Evolutionary conservation across 176 grass and related monocot genomes (phyloP).

Genomic region (maize (Zea mays)): DNA sequence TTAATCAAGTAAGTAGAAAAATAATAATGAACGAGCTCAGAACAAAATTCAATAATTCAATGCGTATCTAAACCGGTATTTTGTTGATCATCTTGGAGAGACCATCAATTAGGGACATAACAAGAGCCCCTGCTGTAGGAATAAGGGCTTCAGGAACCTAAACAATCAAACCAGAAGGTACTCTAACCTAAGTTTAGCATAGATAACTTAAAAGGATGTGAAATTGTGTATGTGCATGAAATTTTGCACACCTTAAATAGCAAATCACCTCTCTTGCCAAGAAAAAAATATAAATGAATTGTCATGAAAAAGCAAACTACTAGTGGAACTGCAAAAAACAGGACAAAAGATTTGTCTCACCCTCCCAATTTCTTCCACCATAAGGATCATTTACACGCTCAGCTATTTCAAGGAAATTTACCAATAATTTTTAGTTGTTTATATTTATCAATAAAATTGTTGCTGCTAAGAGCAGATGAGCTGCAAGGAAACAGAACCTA

Average conservation of each 20-base stretch:
- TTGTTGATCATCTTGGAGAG: conserved; percentile 74
- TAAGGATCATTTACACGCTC: conserved; percentile 87
- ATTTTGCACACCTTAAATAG: conserved; percentile 68
- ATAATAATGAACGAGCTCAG: conserved; percentile 9
- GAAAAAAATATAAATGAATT: conserved; percentile 35
- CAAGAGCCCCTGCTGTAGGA: conserved; percentile 78
- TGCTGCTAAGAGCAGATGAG: too few species aligned
- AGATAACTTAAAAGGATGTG: neutral
- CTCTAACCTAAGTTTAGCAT: conserved; percentile 16
- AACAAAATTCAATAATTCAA: neutral
- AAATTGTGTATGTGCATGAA: conserved; percentile 22
- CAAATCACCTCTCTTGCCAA: conserved; percentile 65
- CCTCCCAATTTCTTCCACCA: conserved; percentile 87
- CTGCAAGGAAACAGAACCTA: too few species aligned
- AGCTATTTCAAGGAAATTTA: conserved; percentile 89
- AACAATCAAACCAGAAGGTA: conserved; percentile 30
- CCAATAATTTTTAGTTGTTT: too few species aligned
- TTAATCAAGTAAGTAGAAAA: conserved; percentile 10
- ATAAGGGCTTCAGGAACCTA: conserved; percentile 94
- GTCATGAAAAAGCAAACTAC: conserved; percentile 34
- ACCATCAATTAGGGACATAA: conserved; percentile 94
- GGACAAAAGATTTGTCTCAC: conserved; percentile 27
- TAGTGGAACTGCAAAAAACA: conserved; percentile 7
- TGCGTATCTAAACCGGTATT: conserved; percentile 14
- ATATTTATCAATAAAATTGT: too few species aligned